phyloP scores from a whole-genome alignment of 148 eudicot genomes.

The Arbutus unedo region DNA sequence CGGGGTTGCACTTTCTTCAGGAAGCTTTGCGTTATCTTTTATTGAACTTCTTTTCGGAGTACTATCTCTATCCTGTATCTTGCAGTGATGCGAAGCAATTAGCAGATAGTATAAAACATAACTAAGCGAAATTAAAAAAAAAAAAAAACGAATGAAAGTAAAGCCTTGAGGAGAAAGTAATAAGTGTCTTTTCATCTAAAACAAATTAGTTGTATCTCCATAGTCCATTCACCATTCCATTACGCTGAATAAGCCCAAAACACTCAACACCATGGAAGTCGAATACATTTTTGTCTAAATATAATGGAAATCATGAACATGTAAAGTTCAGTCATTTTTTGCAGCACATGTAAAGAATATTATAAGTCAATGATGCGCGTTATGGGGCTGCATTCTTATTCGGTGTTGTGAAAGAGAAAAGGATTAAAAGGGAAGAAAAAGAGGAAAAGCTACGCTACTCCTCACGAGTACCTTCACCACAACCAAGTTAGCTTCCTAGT shows the following conservation, averaged over 20 bases:
- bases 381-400: not conserved
- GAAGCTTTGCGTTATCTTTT: constrained; percentile 25
- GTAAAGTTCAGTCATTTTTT: not conserved
- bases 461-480: too few species aligned
- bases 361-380: not conserved
- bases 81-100: constrained; percentile 12
- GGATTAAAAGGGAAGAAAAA: not conserved
- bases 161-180: not conserved
- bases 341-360: not conserved
- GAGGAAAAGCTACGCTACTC: too few species aligned
- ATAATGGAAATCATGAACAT: too few species aligned
- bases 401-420: constrained; percentile 1
- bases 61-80: constrained; percentile 32
- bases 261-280: not conserved
- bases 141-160: not conserved
- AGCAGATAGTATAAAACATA: not conserved
- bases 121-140: not conserved
- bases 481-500: too few species aligned
- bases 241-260: not conserved
- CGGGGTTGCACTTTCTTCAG: constrained; percentile 1
- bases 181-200: not conserved
- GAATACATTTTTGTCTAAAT: not conserved
- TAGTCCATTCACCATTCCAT: too few species aligned
- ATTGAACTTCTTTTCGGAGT: constrained; percentile 18
- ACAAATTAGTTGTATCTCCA: not conserved